Evolutionary conservation across 2,329 filamentous ascomycete species (phyloP).

Genomic region (Fusarium musae): DNA sequence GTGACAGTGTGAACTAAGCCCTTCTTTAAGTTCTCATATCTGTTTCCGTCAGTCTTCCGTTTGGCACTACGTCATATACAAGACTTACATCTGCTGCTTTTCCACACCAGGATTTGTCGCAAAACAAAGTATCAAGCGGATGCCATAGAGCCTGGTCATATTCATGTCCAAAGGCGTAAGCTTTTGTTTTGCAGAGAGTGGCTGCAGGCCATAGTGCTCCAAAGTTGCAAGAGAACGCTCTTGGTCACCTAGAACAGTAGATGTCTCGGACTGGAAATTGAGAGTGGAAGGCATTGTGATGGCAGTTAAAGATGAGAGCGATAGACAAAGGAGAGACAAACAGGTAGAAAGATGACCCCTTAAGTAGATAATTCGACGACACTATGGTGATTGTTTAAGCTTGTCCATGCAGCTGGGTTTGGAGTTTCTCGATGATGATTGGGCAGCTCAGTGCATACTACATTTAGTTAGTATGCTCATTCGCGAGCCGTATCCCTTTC

Average conservation of each 20-base stretch:
- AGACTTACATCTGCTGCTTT: not conserved
- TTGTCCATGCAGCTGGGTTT: not conserved
- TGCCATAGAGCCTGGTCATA: not conserved
- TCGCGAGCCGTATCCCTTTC: too few relatives aligned
- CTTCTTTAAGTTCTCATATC: not conserved
- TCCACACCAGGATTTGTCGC: not conserved
- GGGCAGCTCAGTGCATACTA: not conserved
- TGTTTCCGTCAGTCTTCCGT: not conserved
- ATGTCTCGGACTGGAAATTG: not conserved
- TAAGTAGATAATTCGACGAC: not conserved
- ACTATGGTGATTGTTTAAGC: too few relatives aligned
- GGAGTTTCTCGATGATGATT: not conserved
- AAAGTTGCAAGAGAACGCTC: not conserved
- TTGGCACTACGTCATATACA: rapidly evolving
- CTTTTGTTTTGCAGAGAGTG: not conserved
- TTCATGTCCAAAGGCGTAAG: not conserved
- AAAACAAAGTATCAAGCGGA: not conserved
- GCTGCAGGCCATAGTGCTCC: not conserved
- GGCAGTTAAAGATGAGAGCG: not conserved
- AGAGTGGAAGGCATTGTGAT: not conserved
- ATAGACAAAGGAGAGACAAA: not conserved
- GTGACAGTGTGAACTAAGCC: not conserved
- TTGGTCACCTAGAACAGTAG: not conserved
- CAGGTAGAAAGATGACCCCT: not conserved
- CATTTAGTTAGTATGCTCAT: not conserved